phyloP scores from a whole-genome alignment of 2,329 filamentous ascomycete species.

The Paracoccidioides lutzii region DNA sequence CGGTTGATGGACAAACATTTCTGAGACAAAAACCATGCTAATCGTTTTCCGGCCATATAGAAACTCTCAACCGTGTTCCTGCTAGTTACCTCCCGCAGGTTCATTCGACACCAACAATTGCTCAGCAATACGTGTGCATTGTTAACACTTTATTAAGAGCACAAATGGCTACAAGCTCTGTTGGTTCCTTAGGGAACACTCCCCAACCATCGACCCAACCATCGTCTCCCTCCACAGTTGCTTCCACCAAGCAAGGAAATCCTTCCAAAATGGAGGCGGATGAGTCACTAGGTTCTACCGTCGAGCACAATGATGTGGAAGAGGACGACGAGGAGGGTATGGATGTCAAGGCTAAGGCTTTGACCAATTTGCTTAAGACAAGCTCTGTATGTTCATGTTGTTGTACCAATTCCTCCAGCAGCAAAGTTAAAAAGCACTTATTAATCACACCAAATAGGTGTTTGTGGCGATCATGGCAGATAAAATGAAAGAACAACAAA shows the following conservation, averaged over 20 bases:
- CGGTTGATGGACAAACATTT: neutral
- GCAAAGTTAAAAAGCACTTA: neutral
- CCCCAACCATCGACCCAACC: constrained; percentile 19
- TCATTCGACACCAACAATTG: neutral
- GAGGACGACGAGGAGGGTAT: constrained; percentile 27
- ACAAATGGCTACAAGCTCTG: constrained; percentile 18
- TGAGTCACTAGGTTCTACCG: constrained; percentile 4
- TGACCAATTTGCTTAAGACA: constrained; percentile 34
- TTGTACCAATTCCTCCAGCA: constrained; percentile 4
- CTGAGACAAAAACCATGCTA: neutral
- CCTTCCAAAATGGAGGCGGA: constrained; percentile 7
- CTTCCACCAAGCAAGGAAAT: constrained; percentile 10
- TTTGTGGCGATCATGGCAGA: constrained; percentile 39
- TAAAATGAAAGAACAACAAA: constrained; percentile 34
- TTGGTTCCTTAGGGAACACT: constrained; percentile 17
- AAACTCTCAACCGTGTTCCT: neutral
- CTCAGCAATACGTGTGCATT: neutral
- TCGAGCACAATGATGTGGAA: constrained; percentile 11
- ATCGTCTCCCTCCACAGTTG: constrained; percentile 18
- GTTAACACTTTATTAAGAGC: neutral
- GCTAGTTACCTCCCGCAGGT: neutral
- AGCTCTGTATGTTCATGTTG: constrained; percentile 25
- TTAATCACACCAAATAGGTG: constrained; percentile 19
- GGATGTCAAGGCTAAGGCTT: constrained; percentile 32
- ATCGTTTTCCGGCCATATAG: neutral